Percentiles rank a stretch among this genome's conserved stretches.
phyloP scores from a whole-genome alignment of 2,329 filamentous ascomycete genomes.

The Calonectria leucothoes region DNA sequence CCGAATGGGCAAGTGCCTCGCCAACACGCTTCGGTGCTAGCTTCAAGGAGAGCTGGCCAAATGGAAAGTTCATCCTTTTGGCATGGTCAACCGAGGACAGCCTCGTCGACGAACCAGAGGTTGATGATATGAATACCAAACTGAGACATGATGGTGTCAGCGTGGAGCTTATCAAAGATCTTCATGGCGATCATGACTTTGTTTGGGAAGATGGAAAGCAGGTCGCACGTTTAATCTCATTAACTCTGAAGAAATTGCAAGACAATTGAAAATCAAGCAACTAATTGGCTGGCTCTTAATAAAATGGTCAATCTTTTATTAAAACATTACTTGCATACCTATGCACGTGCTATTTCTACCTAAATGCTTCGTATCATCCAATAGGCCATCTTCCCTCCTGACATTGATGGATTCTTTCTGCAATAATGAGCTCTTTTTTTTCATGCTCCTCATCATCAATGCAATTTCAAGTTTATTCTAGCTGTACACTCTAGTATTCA shows the following conservation, averaged over 20 bases:
- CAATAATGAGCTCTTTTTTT: neutral
- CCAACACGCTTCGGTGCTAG: constrained; percentile 59
- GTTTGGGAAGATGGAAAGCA: constrained; percentile 71
- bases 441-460: neutral
- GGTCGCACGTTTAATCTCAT: constrained; percentile 60
- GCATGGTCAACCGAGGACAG: constrained; percentile 61
- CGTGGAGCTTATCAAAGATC: constrained; percentile 50
- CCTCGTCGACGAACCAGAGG: constrained; percentile 68
- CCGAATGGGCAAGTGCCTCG: constrained; percentile 65
- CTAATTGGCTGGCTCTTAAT: neutral
- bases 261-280: neutral
- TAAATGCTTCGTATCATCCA: neutral
- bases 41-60: constrained; percentile 55
- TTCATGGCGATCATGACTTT: constrained; percentile 71
- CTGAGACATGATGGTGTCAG: constrained; percentile 54
- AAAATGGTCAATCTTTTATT: constrained; percentile 24
- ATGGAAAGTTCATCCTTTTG: constrained; percentile 50
- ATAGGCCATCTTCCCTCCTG: too few species aligned
- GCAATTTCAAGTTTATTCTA: too few species aligned
- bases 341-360: neutral
- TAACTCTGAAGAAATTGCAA: constrained; percentile 39
- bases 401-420: neutral
- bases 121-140: constrained; percentile 64
- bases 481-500: neutral
- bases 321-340: constrained; percentile 26